A percentile compares a stretch with the other conserved stretches of the same genome.
phyloP scores from a whole-genome alignment of 2,329 filamentous ascomycete genomes.

The Verticillium dahliae region DNA sequence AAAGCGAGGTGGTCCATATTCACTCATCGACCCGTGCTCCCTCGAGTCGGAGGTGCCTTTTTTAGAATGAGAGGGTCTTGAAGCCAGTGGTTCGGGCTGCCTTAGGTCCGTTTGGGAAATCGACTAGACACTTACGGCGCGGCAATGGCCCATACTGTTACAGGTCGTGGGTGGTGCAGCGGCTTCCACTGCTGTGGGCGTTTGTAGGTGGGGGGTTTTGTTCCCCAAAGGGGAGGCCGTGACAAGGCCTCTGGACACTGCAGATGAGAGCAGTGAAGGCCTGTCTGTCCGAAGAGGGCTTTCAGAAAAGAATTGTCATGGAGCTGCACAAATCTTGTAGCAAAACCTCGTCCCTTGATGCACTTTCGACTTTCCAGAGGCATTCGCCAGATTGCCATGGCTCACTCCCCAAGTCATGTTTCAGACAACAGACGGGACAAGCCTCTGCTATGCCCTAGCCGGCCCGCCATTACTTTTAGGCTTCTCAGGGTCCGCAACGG shows the following conservation, averaged over 20 bases:
- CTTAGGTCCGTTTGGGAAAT: background rate
- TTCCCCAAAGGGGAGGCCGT: background rate
- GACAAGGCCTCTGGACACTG: too few relatives aligned
- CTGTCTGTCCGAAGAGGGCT: too few relatives aligned
- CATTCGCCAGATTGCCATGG: background rate
- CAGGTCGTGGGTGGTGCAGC: background rate
- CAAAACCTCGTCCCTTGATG: background rate
- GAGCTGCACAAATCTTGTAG: too few relatives aligned
- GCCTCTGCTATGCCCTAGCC: background rate
- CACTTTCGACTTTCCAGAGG: background rate
- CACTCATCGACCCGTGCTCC: background rate
- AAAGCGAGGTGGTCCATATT: background rate
- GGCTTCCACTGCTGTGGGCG: background rate
- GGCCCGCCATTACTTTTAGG: background rate
- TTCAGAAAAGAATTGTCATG: too few relatives aligned
- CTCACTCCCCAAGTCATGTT: background rate
- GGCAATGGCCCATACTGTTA: background rate
- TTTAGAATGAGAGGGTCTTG: background rate
- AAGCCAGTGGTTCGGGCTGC: background rate
- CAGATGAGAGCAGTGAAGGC: background rate
- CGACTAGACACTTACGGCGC: background rate
- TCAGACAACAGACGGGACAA: background rate
- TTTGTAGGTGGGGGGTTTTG: background rate
- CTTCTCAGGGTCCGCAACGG: background rate
- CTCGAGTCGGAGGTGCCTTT: background rate